Conservation (phyloP, 306 rosid species). For the Gillenia trifoliata region DNA sequence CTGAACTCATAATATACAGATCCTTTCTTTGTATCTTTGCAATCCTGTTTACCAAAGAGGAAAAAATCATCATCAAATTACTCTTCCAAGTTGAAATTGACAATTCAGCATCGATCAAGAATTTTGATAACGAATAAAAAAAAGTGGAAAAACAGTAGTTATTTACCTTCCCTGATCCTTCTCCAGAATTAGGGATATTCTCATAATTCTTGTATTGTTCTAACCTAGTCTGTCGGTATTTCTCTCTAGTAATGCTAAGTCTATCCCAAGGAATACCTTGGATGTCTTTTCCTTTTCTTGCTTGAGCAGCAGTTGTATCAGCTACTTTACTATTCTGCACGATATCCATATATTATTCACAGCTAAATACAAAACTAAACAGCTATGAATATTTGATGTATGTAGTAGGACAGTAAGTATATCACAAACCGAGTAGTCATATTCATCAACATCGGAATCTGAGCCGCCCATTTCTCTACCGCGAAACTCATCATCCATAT, state of each 20-base stretch:
- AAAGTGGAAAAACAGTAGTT: not conserved
- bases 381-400: not conserved
- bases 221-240: conserved; percentile 73
- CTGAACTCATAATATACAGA: conserved; percentile 63
- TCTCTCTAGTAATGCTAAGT: conserved; percentile 52
- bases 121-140: not conserved
- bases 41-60: conserved; percentile 40
- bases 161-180: conserved; percentile 68
- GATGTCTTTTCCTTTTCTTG: conserved; percentile 46
- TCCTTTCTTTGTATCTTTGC: conserved; percentile 62
- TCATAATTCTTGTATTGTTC: conserved; percentile 92
- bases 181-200: conserved; percentile 69
- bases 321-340: conserved; percentile 48
- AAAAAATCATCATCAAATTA: not conserved
- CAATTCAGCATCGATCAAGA: not conserved
- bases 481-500: conserved; percentile 50
- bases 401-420: not conserved
- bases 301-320: conserved; percentile 44
- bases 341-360: not conserved
- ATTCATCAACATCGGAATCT: conserved; percentile 72
- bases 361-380: not conserved
- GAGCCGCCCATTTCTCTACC: conserved; percentile 53
- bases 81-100: not conserved
- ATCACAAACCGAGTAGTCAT: conserved; percentile 51
- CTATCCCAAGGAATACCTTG: conserved; percentile 52